Evolutionary conservation across 2,329 filamentous ascomycete species (phyloP).

Genomic region (Lasiodiplodia sp.): DNA sequence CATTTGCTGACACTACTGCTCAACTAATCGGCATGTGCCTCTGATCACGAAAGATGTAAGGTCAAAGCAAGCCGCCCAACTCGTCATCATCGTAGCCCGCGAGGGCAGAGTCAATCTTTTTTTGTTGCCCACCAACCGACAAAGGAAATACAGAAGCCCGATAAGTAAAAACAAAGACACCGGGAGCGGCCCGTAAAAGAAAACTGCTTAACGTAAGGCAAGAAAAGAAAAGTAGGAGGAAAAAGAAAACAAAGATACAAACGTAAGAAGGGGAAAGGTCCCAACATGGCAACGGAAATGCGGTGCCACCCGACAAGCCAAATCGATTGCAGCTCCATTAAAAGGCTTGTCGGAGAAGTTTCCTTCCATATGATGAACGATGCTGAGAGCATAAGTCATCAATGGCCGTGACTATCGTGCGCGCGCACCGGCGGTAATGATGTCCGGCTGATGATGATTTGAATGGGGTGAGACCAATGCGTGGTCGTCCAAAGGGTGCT

Average conservation of each 20-base stretch:
- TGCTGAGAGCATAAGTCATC: constrained; percentile 17
- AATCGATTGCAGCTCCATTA: constrained; percentile 17
- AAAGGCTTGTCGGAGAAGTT: constrained; percentile 28
- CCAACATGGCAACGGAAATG: constrained; percentile 28
- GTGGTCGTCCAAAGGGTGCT: constrained; percentile 25
- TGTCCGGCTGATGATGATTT: constrained; percentile 21
- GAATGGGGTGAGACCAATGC: constrained; percentile 24
- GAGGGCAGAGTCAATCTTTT: constrained; percentile 31
- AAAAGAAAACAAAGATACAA: constrained; percentile 29
- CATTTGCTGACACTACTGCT: constrained; percentile 25
- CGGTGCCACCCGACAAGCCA: constrained; percentile 28
- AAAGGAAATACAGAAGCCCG: constrained; percentile 18
- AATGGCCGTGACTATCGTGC: constrained; percentile 10
- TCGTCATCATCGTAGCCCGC: constrained; percentile 31
- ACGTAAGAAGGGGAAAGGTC: constrained; percentile 26
- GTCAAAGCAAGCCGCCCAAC: constrained; percentile 29
- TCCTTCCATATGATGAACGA: constrained; percentile 24
- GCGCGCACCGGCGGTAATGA: constrained; percentile 10
- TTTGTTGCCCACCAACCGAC: constrained; percentile 28
- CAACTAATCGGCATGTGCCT: constrained; percentile 24
- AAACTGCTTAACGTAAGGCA: constrained; percentile 17
- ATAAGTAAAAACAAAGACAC: constrained; percentile 17
- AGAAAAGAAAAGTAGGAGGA: constrained; percentile 24
- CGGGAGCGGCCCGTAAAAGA: constrained; percentile 5
- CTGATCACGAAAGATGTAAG: constrained; percentile 28